A percentile compares a stretch with the other conserved stretches of the same genome.
Conservation (phyloP, 176 grass and related monocot genomes). For the Phoenix dactylifera region DNA sequence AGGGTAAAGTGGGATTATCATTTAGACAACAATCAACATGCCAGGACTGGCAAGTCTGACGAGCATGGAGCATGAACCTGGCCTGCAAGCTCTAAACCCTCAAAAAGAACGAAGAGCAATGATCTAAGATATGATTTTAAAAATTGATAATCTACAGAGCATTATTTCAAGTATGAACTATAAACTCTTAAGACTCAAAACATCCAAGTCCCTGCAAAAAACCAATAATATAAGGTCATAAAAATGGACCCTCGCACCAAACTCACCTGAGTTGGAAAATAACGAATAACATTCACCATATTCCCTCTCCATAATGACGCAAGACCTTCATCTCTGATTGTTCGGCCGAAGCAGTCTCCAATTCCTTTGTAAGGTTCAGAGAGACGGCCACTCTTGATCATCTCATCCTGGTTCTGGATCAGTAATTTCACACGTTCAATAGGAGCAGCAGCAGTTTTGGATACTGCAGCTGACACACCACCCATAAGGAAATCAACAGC, state of each 20-base stretch:
- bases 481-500: conserved; percentile 87
- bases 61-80: too few relatives aligned
- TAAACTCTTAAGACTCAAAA: too few relatives aligned
- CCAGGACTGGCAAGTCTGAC: too few relatives aligned
- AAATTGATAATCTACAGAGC: too few relatives aligned
- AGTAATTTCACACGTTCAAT: conserved; percentile 91
- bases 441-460: conserved; percentile 89
- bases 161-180: too few relatives aligned
- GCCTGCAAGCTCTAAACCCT: too few relatives aligned
- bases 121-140: too few relatives aligned
- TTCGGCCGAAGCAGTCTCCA: conserved; percentile 66
- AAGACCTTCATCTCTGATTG: conserved; percentile 78
- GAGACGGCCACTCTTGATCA: conserved; percentile 84
- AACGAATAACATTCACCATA: conserved; percentile 84
- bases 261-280: conserved; percentile 88
- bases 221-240: too few relatives aligned
- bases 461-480: conserved; percentile 86
- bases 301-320: conserved; percentile 79
- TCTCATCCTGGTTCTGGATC: conserved; percentile 98
- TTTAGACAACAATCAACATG: too few relatives aligned
- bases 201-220: too few relatives aligned
- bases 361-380: conserved; percentile 95
- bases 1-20: too few relatives aligned
- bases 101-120: too few relatives aligned
- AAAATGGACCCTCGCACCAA: not conserved